phyloP scores from a whole-genome alignment of 2,329 filamentous ascomycete species.

The Blastomyces emzantsi region DNA sequence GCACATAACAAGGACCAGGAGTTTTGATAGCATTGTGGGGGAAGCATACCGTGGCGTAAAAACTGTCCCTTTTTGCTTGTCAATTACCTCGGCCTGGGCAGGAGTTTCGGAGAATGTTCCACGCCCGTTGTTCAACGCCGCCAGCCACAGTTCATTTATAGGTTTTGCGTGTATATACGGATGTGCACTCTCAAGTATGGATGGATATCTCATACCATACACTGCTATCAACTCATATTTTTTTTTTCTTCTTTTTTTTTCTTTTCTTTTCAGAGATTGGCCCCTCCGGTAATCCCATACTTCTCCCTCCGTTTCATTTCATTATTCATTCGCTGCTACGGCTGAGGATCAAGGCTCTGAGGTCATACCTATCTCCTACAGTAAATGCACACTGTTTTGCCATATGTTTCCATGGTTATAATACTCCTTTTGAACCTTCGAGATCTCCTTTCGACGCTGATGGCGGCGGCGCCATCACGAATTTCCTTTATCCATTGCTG shows the following conservation, averaged over 20 bases:
- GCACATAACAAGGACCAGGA: no score
- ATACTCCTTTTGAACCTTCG: neutral
- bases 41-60: no score
- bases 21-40: no score
- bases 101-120: no score
- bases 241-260: neutral
- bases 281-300: neutral
- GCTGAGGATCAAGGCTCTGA: neutral
- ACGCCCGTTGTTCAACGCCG: no score
- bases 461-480: neutral
- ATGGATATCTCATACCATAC: neutral
- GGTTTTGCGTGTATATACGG: neutral
- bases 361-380: neutral
- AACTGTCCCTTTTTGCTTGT: no score
- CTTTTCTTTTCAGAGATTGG: neutral
- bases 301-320: neutral
- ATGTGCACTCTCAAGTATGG: neutral
- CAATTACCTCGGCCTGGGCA: no score
- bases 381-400: neutral
- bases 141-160: no score
- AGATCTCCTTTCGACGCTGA: neutral
- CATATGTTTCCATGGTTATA: neutral
- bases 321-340: neutral
- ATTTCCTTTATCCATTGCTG: neutral
- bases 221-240: neutral